A percentile compares a stretch with the other conserved stretches of the same genome.
phyloP scores from a whole-genome alignment of 371 early-diverging fungal genomes.

The Blakeslea trispora region DNA sequence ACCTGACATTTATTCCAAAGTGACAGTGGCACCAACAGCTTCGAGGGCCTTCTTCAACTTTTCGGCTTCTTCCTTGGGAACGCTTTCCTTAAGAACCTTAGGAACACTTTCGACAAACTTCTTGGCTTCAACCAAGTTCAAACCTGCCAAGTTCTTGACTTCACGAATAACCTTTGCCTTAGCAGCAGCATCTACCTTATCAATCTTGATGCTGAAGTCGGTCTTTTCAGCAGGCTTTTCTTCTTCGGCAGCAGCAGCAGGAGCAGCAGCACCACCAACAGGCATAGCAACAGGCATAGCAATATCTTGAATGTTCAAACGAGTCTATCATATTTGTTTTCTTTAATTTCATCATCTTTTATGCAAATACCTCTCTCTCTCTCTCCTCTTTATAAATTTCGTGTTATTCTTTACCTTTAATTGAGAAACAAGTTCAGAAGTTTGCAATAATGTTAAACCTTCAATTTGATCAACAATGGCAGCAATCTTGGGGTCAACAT shows the following conservation, averaged over 20 bases:
- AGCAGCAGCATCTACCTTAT: slow-evolving; percentile 91
- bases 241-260: slow-evolving; percentile 75
- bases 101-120: slow-evolving; percentile 98
- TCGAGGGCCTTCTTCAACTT: slow-evolving; percentile 95
- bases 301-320: slow-evolving; percentile 91
- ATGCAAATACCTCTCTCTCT: no score
- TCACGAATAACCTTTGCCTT: slow-evolving; percentile 98
- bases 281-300: slow-evolving; percentile 82
- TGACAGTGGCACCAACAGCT: slow-evolving; percentile 91
- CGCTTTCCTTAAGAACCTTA: slow-evolving; percentile 90
- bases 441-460: slow-evolving; percentile 87
- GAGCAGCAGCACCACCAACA: slow-evolving; percentile 62
- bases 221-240: slow-evolving; percentile 91
- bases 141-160: slow-evolving; percentile 93
- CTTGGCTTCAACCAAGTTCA: slow-evolving; percentile 97
- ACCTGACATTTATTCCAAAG: slow-evolving; percentile 74
- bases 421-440: slow-evolving; percentile 83
- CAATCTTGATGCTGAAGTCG: slow-evolving; percentile 92
- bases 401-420: slow-evolving; percentile 78
- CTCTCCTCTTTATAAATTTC: no score
- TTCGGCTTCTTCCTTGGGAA: slow-evolving; percentile 95
- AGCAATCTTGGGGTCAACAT: slow-evolving; percentile 73
- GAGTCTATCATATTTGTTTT: slow-evolving; percentile 51
- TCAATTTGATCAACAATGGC: slow-evolving; percentile 90
- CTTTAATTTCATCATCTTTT: no score